Base-by-base conservation (phyloP, 305 asterid genomes). In the Petunia hybrid region DNA sequence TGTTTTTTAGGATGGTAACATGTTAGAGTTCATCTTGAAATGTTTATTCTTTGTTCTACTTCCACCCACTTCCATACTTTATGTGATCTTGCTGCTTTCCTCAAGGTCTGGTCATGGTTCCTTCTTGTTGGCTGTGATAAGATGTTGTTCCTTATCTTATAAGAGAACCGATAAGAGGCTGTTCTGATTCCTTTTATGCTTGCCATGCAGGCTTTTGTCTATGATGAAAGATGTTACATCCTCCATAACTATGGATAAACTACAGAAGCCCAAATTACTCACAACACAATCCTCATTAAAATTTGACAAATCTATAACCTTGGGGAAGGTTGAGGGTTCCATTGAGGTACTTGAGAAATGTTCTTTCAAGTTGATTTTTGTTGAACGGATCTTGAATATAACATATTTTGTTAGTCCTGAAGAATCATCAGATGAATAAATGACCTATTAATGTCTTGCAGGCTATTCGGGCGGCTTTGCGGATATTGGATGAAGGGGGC, bases 291-390 rank as follows among this genome's bases (percentile, higher is more conserved):
- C 76, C 64, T 78, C 80, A 22, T 88, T 92, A 70, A 92, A 82
- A 82, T 80, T 41, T 84, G 94, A 93, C 56, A 84, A 65, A 74
- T 80, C 84, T 82, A 83, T 93, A 74, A 93, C 97, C 59, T 57
- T 85, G 86, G 99, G 99, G 83, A 96, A 87, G 86, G 90, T 92
- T 77, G 98, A 94, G 86, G 91, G 91, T 74, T 85, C 92, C 51
- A 78, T 90, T 76, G 91, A 92, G 98, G 99, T 93, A 85, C 83
- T 84, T 65, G 80, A 60, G 83, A 57, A 63, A 70, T 51, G 62
- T 55, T 61, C 42, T 85, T 78, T 80, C 59, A 74, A 68, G 46
- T 66, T 43, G 68, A 73, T 40, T 77, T 61, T 48, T 55, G 46
- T 67, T 82, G 82, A 5, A 22, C 14, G 35, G 42, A 4, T 69